A percentile compares a stretch with the other conserved stretches of the same genome.
Evolutionary conservation across 169 alveolate species (phyloP).

Genomic region (Cryptosporidium sp.): DNA sequence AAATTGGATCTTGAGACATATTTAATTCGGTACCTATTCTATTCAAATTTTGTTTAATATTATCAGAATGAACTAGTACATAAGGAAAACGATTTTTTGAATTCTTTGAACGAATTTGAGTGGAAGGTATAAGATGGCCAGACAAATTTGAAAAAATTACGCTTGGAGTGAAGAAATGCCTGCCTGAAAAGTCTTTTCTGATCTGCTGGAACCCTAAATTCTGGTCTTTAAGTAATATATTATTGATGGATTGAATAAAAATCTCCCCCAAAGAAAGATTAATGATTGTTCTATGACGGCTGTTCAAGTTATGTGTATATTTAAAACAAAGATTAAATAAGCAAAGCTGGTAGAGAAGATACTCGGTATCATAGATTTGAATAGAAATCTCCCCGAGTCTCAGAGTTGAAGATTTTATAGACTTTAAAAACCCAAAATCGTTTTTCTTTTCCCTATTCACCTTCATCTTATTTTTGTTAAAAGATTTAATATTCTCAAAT

Average conservation of each 20-base stretch:
- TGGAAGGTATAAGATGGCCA: constrained; percentile 54
- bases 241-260: constrained; percentile 2
- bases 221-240: not conserved
- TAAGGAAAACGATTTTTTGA: constrained; percentile 1
- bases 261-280: constrained; percentile 6
- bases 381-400: constrained; percentile 5
- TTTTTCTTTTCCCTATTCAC: not conserved
- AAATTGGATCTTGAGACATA: constrained; percentile 9
- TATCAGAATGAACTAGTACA: constrained; percentile 10
- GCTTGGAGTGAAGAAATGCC: constrained; percentile 16
- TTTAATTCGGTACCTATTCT: not conserved
- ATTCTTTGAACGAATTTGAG: not conserved
- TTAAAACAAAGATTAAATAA: not conserved
- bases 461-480: constrained; percentile 7
- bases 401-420: not conserved
- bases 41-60: not conserved
- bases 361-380: constrained; percentile 31
- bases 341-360: not conserved
- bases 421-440: not conserved
- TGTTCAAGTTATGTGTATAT: not conserved
- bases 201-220: constrained; percentile 31
- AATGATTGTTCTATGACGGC: not conserved
- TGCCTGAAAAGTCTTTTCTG: constrained; percentile 18
- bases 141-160: constrained; percentile 53
- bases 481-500: not conserved